These are phyloP conservation scores for Ceratocystis cubensis DNA, from an alignment of 2,329 filamentous ascomycete species.

Conservation along the genomic window DNA sequence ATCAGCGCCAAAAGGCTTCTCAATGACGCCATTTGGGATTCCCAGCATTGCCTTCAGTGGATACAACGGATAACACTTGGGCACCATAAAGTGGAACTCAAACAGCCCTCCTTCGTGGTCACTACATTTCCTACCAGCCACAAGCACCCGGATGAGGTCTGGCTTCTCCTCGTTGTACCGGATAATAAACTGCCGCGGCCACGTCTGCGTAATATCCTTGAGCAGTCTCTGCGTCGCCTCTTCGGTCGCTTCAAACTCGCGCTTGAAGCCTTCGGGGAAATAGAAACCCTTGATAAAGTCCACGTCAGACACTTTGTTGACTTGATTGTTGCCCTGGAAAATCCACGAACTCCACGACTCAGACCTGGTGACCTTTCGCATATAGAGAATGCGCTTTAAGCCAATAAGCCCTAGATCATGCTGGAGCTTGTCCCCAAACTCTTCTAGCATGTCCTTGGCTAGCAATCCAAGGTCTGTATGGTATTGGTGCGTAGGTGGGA, in stretches of 20 bases:
- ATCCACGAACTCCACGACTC: conserved; percentile 6
- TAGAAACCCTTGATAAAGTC: background rate
- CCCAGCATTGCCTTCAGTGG: conserved; percentile 1
- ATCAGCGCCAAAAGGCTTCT: conserved; percentile 4
- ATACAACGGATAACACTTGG: conserved; percentile 1
- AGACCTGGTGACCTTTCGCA: background rate
- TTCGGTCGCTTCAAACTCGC: conserved; percentile 4
- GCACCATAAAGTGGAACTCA: conserved; percentile 10
- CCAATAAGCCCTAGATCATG: conserved; percentile 5
- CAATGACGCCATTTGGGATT: conserved; percentile 8
- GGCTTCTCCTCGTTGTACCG: conserved; percentile 5
- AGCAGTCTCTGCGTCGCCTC: conserved; percentile 2
- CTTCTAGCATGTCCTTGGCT: conserved; percentile 8
- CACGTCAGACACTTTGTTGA: background rate
- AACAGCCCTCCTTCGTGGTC: conserved; percentile 5
- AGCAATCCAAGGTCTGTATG: background rate
- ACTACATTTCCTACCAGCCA: conserved; percentile 4
- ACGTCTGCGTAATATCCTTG: conserved; percentile 4
- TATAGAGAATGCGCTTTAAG: background rate
- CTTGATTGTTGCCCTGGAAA: conserved; percentile 7
- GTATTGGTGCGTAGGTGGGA: background rate
- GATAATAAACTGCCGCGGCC: conserved; percentile 6
- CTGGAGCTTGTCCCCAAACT: background rate
- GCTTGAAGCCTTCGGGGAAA: conserved; percentile 2
- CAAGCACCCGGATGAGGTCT: background rate